These are phyloP conservation scores for Dalbergia cultrata DNA, from an alignment of 306 rosid genomes.

Conservation along the genomic window DNA sequence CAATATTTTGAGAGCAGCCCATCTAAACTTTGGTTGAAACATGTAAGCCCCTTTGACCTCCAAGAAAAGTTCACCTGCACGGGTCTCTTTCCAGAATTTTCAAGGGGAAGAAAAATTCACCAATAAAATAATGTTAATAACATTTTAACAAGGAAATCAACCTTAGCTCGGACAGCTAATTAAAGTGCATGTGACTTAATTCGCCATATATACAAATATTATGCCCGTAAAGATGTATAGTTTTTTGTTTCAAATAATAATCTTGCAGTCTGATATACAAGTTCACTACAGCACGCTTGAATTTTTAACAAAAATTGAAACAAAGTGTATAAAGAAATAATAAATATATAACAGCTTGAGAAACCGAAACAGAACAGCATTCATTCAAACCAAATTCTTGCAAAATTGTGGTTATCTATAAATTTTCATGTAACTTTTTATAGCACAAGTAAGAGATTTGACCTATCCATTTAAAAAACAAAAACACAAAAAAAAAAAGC, in stretches of 20 bases:
- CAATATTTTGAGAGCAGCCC: conserved; percentile 60
- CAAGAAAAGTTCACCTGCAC: conserved; percentile 38
- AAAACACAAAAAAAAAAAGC: neutral
- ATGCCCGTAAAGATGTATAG: neutral
- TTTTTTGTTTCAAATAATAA: neutral
- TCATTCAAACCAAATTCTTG: neutral
- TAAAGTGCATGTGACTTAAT: neutral
- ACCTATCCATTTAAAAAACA: neutral
- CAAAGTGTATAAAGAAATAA: neutral
- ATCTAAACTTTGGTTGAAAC: conserved; percentile 48
- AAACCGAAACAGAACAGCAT: too few species aligned
- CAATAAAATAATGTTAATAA: conserved; percentile 14
- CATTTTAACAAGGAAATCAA: conserved; percentile 3
- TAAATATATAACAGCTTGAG: too few species aligned
- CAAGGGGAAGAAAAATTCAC: conserved; percentile 18
- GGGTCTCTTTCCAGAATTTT: conserved; percentile 23
- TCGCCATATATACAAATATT: neutral
- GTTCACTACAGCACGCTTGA: too few species aligned
- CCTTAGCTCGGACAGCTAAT: neutral
- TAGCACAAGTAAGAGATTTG: neutral
- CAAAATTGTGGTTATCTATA: neutral
- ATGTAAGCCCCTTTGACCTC: conserved; percentile 54
- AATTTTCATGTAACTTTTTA: neutral
- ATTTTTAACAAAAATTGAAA: neutral
- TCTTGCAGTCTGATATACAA: too few species aligned